Evolutionary conservation across 164 flowering plant genomes (phyloP), one percentile per base, ranked within the genome.

Genomic region (Piper longum): DNA sequence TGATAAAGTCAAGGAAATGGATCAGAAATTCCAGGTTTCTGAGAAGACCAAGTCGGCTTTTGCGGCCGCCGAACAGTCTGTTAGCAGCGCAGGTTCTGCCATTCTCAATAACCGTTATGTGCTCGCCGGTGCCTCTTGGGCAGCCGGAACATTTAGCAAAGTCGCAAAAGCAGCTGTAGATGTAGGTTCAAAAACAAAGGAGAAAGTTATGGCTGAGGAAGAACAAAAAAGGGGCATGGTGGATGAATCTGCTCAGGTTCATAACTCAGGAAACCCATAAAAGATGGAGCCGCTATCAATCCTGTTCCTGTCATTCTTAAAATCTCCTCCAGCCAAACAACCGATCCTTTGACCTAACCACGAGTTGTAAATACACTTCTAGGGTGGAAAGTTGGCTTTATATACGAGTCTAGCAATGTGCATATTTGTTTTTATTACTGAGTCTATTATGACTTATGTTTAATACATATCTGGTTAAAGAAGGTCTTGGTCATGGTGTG

Each of bases 91-190:
- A 56, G 97, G 99, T 7, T 88, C 97, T 63, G 92, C 89, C 61
- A 80, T 93, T 63, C 84, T 93, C 85, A 90, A 82, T 67, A 90
- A 90, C 76, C 76, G 91, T 14, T 87, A 87, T 69, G 79, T 90
- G 0, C 71, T 86, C 44, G 84, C 88, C 7, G 83, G 89, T 11
- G 81, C 95, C 13, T 62, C 95, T 17, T 90, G 91, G 96, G 95
- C 87, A 5, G 77, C 89, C 26, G 96, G 91, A 67, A 91, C 95
- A 58, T 83, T 85, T 76, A 87, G 59, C 52, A 85, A 69, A 78
- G 97, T 90, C 41, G 79, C 86, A n/a, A 87, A 84, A 75, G 95
- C 95, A 51, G 97, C 97, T 8, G 95, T 77, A 36, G 99, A 87
- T 40, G 95, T 85, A 14, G 92, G 92, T 5, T 85, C 83, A 69